A percentile compares a stretch with the other conserved stretches of the same genome.
phyloP scores from a whole-genome alignment of 495 filamentous ascomycete species.

The Podospora sp. region DNA sequence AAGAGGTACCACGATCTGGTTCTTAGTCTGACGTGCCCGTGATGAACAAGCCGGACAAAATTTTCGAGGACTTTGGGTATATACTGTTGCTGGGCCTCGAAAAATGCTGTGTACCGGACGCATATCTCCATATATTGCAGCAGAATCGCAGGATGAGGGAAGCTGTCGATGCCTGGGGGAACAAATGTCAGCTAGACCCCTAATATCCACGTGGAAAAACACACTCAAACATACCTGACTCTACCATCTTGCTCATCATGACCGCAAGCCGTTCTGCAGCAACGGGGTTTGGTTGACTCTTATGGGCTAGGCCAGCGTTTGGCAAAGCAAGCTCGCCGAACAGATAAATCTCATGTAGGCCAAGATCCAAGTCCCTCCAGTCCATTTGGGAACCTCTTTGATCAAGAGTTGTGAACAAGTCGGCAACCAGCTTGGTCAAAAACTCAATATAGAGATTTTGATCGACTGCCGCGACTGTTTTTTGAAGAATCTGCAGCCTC shows the following conservation, averaged over 20 bases:
- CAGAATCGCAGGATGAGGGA: slow-evolving; percentile 87
- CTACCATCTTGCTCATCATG: slow-evolving; percentile 94
- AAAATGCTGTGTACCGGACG: slow-evolving; percentile 90
- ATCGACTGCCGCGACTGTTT: slow-evolving; percentile 83
- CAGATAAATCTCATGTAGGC: slow-evolving; percentile 95
- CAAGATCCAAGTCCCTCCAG: slow-evolving; percentile 94
- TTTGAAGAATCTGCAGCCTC: slow-evolving; percentile 83
- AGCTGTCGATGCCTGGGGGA: slow-evolving; percentile 70
- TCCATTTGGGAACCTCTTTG: slow-evolving; percentile 71
- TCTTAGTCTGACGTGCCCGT: slow-evolving; percentile 79
- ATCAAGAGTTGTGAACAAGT: slow-evolving; percentile 76
- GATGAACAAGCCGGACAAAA: slow-evolving; percentile 88
- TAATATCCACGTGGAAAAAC: not conserved
- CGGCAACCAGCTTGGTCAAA: slow-evolving; percentile 78
- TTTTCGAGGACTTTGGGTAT: slow-evolving; percentile 88
- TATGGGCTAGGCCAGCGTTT: slow-evolving; percentile 78
- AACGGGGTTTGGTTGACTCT: slow-evolving; percentile 72
- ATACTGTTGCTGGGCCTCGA: slow-evolving; percentile 74
- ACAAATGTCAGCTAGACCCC: slow-evolving; percentile 25
- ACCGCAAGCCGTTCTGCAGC: slow-evolving; percentile 76
- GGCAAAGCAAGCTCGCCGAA: slow-evolving; percentile 91
- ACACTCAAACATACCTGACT: slow-evolving; percentile 66
- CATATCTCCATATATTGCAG: slow-evolving; percentile 98
- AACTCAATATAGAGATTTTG: slow-evolving; percentile 81
- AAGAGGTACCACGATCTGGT: slow-evolving; percentile 97